Base-by-base conservation (phyloP, 2,329 filamentous ascomycete species). In the Stenocarpella maydis region DNA sequence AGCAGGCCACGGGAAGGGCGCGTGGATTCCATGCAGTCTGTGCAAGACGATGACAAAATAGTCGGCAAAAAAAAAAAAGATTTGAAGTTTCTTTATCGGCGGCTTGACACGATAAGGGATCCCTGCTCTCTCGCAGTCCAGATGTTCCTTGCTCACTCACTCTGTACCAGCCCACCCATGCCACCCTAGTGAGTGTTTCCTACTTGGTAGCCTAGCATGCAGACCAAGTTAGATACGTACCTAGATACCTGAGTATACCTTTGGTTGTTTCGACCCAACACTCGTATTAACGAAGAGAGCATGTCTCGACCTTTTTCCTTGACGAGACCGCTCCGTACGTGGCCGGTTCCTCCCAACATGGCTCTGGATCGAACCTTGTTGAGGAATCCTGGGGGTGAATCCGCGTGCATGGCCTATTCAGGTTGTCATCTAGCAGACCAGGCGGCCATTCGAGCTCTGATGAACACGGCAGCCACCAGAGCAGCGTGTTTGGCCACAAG, bases 1-100 rank as follows among this genome's bases (percentile, higher is more conserved):
- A 63, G 31, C 58, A 63, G 58, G 49, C 58, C 28, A 26, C n/a
- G 41, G 28, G 58, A 49, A 24, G 2, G 43, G 43, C 28, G 28
- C n/a, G 58, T 17, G 43, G 24, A 9, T 26, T 63, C 58, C 58
- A 63, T 49, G n/a, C 8, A 63, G 19, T 37, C 58, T 21, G n/a
- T 37, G n/a, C 41, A 24, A 63, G 43, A 37, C 43, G 21, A n/a
- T 8, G 49, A 31, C 19, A 28, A 37, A 63, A 49, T n/a, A 63
- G 58, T 37, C n/a, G 2, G 31, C 24, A 43, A 24, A 19, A 41
- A 34, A n/a, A 14, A 47, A 61, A 63, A 63, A 63, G 41, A 49
- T 63, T 63, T 63, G 43, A 63, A 49, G 34, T 21, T 47, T 63
- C 58, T 15, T 63, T 63, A 63, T 63, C 58, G 52, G 52, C 17